Base-by-base conservation (phyloP, 1,139 yeast species). In the Geotrichum macrosporum region DNA sequence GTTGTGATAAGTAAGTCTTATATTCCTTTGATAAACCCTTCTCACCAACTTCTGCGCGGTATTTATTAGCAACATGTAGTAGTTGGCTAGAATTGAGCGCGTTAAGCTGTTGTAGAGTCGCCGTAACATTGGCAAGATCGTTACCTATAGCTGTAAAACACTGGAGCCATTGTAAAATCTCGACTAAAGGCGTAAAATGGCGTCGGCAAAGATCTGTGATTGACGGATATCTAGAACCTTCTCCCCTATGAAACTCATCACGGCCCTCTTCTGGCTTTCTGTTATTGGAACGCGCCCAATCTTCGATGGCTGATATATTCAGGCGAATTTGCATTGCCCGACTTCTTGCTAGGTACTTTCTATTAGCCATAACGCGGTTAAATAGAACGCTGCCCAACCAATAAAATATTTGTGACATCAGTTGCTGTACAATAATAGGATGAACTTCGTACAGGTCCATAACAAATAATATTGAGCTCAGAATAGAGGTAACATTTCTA, bases 261-360 rank as follows among this genome's bases (percentile, higher is more conserved):
- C 53, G 56, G n/a, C 41, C 33, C 26, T 62, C 60, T 16, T 66
- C 70, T 15, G 78, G 83, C 53, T 73, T 72, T 60, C 73, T 74
- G 64, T 86, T 84, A 60, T 86, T 92, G 3, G 84, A 74, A 52
- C 95, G 75, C 30, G 92, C 75, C 98, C 98, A 92, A 60, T 92
- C 96, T 64, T 92, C 96, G 42, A 92, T 69, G 2, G 85, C 77
- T 0, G 96, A 87, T 8, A 92, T 64, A 58, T 92, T 92, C 51
- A 92, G 74, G 46, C 97, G 73, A 41, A 92, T 81, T 63, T 92
- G 97, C 65, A 92, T 78, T 0, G 97, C 97, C 55, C 84, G 80
- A 2, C 87, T 74, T 50, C 99, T 74, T 0, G 95, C 78, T 46
- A 86, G 74, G 55, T 84, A 83, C 53, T 74, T 78, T 19, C 82